Percentiles rank a stretch among this genome's conserved stretches.
phyloP scores from a whole-genome alignment of 768 basidiomycete genomes.

The Rhizopogon vulgaris region DNA sequence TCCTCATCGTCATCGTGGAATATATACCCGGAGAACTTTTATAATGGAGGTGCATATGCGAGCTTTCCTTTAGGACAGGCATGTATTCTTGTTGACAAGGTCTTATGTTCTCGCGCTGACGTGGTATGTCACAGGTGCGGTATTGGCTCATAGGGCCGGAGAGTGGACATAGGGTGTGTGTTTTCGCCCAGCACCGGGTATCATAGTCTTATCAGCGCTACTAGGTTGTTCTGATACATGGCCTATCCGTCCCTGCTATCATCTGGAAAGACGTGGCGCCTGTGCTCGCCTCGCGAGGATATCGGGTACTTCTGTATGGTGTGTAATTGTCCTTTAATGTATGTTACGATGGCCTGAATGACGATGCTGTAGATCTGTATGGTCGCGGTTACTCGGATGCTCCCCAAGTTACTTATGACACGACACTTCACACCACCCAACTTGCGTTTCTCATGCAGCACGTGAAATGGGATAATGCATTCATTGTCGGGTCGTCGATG shows the following conservation, averaged over 20 bases:
- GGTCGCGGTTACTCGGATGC: constrained; percentile 83
- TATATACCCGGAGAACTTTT: constrained; percentile 70
- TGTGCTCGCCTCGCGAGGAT: constrained; percentile 52
- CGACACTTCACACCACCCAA: constrained; percentile 62
- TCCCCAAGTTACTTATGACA: constrained; percentile 62
- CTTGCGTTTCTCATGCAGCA: constrained; percentile 83
- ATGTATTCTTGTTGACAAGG: constrained; percentile 15
- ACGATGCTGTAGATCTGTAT: constrained; percentile 55
- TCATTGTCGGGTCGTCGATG: constrained; percentile 73
- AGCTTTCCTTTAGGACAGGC: constrained; percentile 61
- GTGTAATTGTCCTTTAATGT: constrained; percentile 6
- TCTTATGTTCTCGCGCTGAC: background rate
- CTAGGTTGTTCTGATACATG: constrained; percentile 73
- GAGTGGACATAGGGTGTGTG: constrained; percentile 54
- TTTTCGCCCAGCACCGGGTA: background rate
- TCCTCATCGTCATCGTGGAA: constrained; percentile 50
- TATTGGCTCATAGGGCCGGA: constrained; percentile 78
- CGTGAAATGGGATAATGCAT: constrained; percentile 61
- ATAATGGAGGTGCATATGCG: constrained; percentile 54
- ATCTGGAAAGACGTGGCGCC: constrained; percentile 76
- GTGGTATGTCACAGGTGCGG: constrained; percentile 39
- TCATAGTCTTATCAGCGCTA: constrained; percentile 2
- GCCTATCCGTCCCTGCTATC: constrained; percentile 69
- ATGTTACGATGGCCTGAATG: constrained; percentile 1
- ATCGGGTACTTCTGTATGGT: constrained; percentile 77